Base-by-base conservation (phyloP, 2,329 filamentous ascomycete genomes). In the Penicillium italicum region DNA sequence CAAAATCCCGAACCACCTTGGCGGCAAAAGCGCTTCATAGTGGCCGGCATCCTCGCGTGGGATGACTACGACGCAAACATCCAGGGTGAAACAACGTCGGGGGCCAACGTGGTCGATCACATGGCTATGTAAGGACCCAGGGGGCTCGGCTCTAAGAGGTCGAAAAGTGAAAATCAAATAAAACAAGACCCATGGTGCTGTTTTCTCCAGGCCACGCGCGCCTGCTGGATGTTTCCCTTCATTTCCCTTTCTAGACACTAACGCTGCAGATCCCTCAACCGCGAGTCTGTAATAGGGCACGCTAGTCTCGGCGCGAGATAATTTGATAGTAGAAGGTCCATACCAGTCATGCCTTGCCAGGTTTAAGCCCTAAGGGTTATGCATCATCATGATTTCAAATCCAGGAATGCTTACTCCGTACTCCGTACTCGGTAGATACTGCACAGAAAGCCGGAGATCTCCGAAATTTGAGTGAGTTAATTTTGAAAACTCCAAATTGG, bases 61-160 rank as follows among this genome's bases (percentile, higher is more conserved):
- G 46, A 26, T 49, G 24, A 38, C 34, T 40, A 20, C 45, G 26
- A 34, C 33, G 14, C 44, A 43, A 51, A 14, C 40, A n/a, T 53
- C 50, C 33, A 49, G 41, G 41, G 31, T 63, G 62, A 62, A 65
- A 63, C 62, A 60, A 56, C 47, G 56, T 58, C 58, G 60, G 62
- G 37, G 52, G 48, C 52, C 50, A 65, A 64, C 63, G 63, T 65
- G 62, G 62, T 55, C 48, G 57, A 60, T 65, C 63, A 61, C 63
- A 65, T 65, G 63, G 53, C 59, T 42, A 50, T 53, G 50, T 55
- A 58, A 42, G 52, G 46, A 36, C 24, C 36, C 26, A 55, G 50
- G 43, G 43, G 48, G 41, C 30, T 38, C 33, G 6, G 47, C 28
- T 54, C 24, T 50, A 34, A 48, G 46, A 20, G n/a, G 26, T 42